These are phyloP conservation scores for Mortierella sp. DNA, from an alignment of 371 early-diverging fungal genomes.

Conservation along the genomic window DNA sequence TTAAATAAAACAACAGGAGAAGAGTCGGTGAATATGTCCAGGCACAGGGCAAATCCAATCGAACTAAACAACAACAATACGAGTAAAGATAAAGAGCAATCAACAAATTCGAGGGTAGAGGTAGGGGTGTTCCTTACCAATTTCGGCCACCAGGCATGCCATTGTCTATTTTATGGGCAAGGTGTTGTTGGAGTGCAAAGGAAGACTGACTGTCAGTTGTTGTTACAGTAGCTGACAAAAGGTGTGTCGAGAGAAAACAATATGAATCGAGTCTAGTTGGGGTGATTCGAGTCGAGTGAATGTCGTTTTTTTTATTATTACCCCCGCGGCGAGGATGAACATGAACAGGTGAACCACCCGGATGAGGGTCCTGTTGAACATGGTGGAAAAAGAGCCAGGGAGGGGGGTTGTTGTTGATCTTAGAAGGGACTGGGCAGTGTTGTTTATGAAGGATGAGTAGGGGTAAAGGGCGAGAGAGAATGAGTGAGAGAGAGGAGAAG, in stretches of 20 bases:
- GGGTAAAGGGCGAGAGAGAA: neutral
- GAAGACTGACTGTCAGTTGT: neutral
- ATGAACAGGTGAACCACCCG: constrained; percentile 31
- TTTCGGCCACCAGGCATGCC: constrained; percentile 31
- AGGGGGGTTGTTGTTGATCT: neutral
- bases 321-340: constrained; percentile 46
- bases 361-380: constrained; percentile 39
- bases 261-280: neutral
- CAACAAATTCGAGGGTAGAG: neutral
- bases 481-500: neutral
- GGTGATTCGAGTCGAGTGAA: neutral
- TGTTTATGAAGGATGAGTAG: constrained; percentile 5
- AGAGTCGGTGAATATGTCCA: too few relatives aligned
- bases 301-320: constrained; percentile 3
- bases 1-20: constrained; percentile 4
- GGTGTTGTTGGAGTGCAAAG: neutral
- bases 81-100: neutral
- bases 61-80: neutral
- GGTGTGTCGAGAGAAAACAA: neutral
- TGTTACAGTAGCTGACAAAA: neutral
- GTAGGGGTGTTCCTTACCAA: constrained; percentile 26
- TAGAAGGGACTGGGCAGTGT: neutral
- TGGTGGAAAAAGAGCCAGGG: neutral
- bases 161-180: constrained; percentile 17
- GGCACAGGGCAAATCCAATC: too few relatives aligned